phyloP scores from a whole-genome alignment of 2,329 filamentous ascomycete species.

The Diplodia corticola region DNA sequence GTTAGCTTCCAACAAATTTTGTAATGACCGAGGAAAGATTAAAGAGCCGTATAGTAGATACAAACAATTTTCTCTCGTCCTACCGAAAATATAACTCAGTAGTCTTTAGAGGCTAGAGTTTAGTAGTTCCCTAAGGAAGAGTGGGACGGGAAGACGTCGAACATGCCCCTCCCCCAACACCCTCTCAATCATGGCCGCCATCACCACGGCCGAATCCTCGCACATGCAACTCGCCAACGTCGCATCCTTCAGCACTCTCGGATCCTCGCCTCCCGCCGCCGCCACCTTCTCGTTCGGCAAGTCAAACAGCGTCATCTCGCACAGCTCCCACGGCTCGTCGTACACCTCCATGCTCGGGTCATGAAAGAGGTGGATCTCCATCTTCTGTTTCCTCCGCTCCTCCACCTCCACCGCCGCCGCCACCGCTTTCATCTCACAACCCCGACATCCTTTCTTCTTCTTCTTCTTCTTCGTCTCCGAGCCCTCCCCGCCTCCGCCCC shows the following conservation, averaged over 20 bases:
- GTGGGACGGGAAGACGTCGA: neutral
- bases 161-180: neutral
- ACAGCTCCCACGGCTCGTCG: neutral
- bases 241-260: neutral
- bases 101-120: too few relatives aligned
- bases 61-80: too few relatives aligned
- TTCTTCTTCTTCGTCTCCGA: neutral
- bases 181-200: neutral
- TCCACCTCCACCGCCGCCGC: too few relatives aligned
- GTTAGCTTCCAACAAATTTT: too few relatives aligned
- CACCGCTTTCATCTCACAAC: too few relatives aligned
- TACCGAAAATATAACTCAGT: too few relatives aligned
- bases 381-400: neutral
- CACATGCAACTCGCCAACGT: constrained; percentile 2
- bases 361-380: neutral
- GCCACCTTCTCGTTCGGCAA: neutral
- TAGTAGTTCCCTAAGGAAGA: too few relatives aligned
- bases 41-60: too few relatives aligned
- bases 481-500: neutral
- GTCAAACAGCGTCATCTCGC: neutral
- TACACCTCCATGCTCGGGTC: neutral
- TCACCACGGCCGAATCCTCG: neutral
- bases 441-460: neutral
- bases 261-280: too few relatives aligned
- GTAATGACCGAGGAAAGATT: too few relatives aligned